Conservation (phyloP, 495 filamentous ascomycete species). For the Aspergillus cavernicola region DNA sequence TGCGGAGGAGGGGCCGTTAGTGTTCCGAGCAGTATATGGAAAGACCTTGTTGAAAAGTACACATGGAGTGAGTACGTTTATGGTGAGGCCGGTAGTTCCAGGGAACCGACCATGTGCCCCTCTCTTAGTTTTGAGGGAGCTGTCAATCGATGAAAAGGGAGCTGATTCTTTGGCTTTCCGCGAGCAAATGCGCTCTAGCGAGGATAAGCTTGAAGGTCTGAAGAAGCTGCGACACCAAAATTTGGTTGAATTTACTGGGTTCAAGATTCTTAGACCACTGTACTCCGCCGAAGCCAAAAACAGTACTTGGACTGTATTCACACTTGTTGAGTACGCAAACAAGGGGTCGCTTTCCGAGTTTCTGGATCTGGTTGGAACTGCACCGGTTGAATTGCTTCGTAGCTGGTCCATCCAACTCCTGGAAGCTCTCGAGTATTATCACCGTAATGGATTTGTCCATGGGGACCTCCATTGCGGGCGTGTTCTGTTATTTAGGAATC, state of each 20-base stretch:
- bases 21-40: slow-evolving; percentile 62
- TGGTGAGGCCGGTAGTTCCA: slow-evolving; percentile 60
- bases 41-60: slow-evolving; percentile 57
- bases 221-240: slow-evolving; percentile 75
- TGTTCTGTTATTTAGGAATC: slow-evolving; percentile 57
- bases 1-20: slow-evolving; percentile 48
- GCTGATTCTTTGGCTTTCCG: slow-evolving; percentile 47
- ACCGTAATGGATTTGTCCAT: slow-evolving; percentile 77
- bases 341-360: slow-evolving; percentile 81
- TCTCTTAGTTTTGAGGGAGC: slow-evolving; percentile 65
- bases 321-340: slow-evolving; percentile 73
- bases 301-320: slow-evolving; percentile 68
- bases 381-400: slow-evolving; percentile 68
- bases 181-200: slow-evolving; percentile 53
- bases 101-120: slow-evolving; percentile 47
- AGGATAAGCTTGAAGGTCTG: slow-evolving; percentile 72
- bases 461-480: slow-evolving; percentile 72
- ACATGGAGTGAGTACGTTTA: slow-evolving; percentile 56
- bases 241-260: slow-evolving; percentile 73
- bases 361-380: slow-evolving; percentile 68
- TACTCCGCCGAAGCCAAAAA: slow-evolving; percentile 24
- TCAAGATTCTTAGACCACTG: slow-evolving; percentile 59
- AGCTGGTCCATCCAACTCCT: slow-evolving; percentile 89
- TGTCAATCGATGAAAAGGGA: slow-evolving; percentile 33
- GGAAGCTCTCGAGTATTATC: slow-evolving; percentile 81